Evolutionary conservation across 192 early-diverging fungal genomes (phyloP), one percentile per base, ranked within the genome.

Genomic region (Coemansia sp.): DNA sequence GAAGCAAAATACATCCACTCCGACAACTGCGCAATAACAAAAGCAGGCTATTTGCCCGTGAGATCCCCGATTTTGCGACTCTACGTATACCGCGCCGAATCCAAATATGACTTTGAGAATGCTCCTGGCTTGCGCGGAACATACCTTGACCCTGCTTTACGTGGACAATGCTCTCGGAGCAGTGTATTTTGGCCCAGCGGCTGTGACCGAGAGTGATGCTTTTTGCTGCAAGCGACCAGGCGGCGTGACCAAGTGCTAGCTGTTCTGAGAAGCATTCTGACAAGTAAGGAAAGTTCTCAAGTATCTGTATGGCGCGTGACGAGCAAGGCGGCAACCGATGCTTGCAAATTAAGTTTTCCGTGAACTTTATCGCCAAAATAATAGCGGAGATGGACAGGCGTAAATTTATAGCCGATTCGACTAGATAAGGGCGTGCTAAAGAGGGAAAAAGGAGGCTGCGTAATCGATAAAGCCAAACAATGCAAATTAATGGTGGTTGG

Each of bases 171-270:
- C 85, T 85, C 70, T 90, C 86, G 12, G 69, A 83, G 59, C 86
- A 84, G 56, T 74, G 83, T 34, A 90, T 81, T 76, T 89, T 87
- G 62, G 84, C 84, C 87, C 89, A 89, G 69, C 88, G 86, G 43
- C 87, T 87, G 60, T 89, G 86, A 12, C 86, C 89, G 2, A 8
- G 79, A 61, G 49, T 68, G 20, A 16, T 70, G 39, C 37, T 62
- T 69, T 32, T 32, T 69, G 74, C 62, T 40, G 53, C 53, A 56
- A 56, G 53, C 53, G 53, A 34, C 29, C 53, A n/a, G 29, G 53
- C 2, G 18, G 29, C 5, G 50, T 56, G 53, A 32, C 29, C 29
- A 56, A 55, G 27, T 30, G 53, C 53, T 29, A 10, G 5, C 1
- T 56, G 53, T 56, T 56, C 53, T 16, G 15, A 34, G 53, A 56